Evolutionary conservation across 352 stramenopile species (phyloP).

Genomic region (Lagenidium giganteum): DNA sequence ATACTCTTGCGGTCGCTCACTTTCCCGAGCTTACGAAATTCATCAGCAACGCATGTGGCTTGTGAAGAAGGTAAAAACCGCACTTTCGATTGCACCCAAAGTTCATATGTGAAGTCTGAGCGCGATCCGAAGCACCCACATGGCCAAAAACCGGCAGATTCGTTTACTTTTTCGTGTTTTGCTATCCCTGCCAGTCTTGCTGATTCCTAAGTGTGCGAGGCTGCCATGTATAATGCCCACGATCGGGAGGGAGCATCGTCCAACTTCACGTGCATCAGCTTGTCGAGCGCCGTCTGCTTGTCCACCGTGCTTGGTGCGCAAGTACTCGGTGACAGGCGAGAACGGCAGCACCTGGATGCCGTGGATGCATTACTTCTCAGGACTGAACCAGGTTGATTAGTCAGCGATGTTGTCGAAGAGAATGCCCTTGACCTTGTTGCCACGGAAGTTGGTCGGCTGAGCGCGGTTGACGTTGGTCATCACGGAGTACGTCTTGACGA

Average conservation of each 20-base stretch:
- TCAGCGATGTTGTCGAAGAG: slow-evolving; percentile 80
- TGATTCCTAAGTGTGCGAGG: no score
- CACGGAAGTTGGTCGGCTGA: slow-evolving; percentile 33
- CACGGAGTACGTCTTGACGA: slow-evolving; percentile 67
- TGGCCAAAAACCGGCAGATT: no score
- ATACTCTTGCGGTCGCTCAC: no score
- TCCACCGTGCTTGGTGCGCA: slow-evolving; percentile 67
- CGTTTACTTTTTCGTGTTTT: no score
- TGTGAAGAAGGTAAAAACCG: no score
- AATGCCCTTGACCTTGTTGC: slow-evolving; percentile 57
- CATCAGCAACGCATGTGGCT: no score
- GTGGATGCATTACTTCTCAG: slow-evolving; percentile 66
- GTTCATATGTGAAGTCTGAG: no score
- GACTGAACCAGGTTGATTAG: slow-evolving; percentile 76
- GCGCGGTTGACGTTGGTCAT: slow-evolving; percentile 50
- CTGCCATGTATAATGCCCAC: slow-evolving; percentile 68
- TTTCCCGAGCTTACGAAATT: no score
- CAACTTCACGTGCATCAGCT: slow-evolving; percentile 42
- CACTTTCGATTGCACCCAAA: no score
- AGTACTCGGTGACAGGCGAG: slow-evolving; percentile 54
- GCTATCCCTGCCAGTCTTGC: no score
- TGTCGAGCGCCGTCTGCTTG: slow-evolving; percentile 35
- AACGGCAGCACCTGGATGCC: slow-evolving; percentile 77
- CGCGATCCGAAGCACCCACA: no score
- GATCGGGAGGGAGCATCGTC: slow-evolving; percentile 61